These are phyloP conservation scores for Mycena belliarum DNA, from an alignment of 768 basidiomycete genomes.

Conservation along the genomic window DNA sequence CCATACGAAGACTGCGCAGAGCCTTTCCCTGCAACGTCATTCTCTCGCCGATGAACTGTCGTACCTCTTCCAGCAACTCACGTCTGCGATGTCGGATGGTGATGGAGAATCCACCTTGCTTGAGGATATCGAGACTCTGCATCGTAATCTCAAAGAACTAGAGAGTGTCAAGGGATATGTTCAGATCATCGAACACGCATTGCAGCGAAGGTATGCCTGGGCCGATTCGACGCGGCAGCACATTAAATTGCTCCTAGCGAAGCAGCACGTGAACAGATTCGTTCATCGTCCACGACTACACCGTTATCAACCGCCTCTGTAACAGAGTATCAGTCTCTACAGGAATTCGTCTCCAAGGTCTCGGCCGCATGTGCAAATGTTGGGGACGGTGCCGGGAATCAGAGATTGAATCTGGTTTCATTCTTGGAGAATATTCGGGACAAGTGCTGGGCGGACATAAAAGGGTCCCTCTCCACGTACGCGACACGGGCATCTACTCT, in stretches of 20 bases:
- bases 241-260: constrained; percentile 45
- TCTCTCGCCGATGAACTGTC: constrained; percentile 77
- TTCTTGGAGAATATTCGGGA: constrained; percentile 67
- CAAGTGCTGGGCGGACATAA: constrained; percentile 79
- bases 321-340: constrained; percentile 59
- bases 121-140: constrained; percentile 80
- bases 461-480: constrained; percentile 61
- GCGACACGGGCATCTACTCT: constrained; percentile 25
- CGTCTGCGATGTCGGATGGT: constrained; percentile 53
- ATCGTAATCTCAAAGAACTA: constrained; percentile 75
- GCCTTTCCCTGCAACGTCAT: constrained; percentile 75
- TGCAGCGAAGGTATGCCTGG: constrained; percentile 65
- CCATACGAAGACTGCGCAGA: constrained; percentile 65
- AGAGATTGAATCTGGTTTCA: constrained; percentile 56
- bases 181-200: constrained; percentile 66
- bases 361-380: constrained; percentile 43
- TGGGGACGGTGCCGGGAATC: constrained; percentile 48
- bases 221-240: background rate
- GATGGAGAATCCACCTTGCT: constrained; percentile 64
- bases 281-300: constrained; percentile 32
- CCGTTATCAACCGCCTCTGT: constrained; percentile 49
- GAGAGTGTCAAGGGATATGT: constrained; percentile 77
- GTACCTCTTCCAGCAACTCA: constrained; percentile 63
- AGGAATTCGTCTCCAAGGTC: constrained; percentile 59
- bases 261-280: constrained; percentile 54